phyloP scores from a whole-genome alignment of 176 grass and related monocot genomes.

The Avena insularis region DNA sequence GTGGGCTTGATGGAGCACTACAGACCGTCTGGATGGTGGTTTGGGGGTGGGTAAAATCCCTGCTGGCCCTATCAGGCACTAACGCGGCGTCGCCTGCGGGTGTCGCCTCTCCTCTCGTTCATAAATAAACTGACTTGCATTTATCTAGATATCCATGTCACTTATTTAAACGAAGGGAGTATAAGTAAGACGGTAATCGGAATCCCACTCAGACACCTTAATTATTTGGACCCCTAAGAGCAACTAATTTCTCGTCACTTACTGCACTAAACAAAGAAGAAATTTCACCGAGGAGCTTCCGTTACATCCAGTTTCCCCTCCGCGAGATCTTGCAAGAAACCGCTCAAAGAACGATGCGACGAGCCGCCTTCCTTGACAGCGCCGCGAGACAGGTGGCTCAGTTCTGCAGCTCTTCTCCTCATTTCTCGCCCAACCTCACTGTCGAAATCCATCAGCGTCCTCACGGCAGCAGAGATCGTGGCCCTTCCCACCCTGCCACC shows the following conservation, averaged over 20 bases:
- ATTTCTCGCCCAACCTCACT: constrained; percentile 37
- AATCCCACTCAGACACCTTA: no score
- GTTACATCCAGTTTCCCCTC: neutral
- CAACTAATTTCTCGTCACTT: neutral
- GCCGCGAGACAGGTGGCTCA: constrained; percentile 29
- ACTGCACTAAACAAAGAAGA: neutral
- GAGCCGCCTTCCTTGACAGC: constrained; percentile 56
- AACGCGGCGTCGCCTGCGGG: no score
- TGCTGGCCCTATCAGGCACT: no score
- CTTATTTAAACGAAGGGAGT: no score
- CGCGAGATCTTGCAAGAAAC: constrained; percentile 50
- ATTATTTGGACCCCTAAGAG: no score
- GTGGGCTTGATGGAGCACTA: no score
- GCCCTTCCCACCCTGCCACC: constrained; percentile 38
- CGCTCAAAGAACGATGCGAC: constrained; percentile 46
- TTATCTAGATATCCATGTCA: no score
- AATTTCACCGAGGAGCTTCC: neutral
- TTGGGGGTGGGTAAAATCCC: no score
- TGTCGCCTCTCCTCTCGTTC: no score
- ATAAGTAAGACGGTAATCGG: no score
- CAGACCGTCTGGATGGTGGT: no score
- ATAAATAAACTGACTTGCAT: no score
- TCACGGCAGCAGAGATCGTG: constrained; percentile 35
- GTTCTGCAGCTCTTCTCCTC: constrained; percentile 47
- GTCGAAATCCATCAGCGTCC: constrained; percentile 62